Base-by-base conservation (phyloP, 2,329 filamentous ascomycete species). In the Cadophora luteo-olivacea region DNA sequence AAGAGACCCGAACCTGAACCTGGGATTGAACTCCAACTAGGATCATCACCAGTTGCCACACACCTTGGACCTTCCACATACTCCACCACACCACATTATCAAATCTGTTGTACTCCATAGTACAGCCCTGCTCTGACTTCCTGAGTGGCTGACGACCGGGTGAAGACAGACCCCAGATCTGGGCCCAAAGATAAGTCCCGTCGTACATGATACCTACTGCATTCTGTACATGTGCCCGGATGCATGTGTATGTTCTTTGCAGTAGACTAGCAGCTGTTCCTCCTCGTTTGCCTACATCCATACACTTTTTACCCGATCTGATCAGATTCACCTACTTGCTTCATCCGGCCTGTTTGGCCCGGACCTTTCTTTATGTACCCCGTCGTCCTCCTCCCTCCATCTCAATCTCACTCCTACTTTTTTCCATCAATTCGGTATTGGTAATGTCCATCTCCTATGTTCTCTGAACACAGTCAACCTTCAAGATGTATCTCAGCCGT, bases 401-500 rank as follows among this genome's bases (percentile, higher is more conserved):
- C 12, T 63, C 25, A 36, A 16, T 14, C 8, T 19, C 62, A 14
- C 49, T 60, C 36, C 32, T 45, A 1, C 32, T 4, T 22, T 24
- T 32, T 36, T 38, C 41, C 29, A 66, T 36, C 19, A 5, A 41
- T 22, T 25, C 9, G 54, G 32, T 33, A 36, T 33, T 52, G 25
- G 19, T 49, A 6, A 22, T 49, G 19, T 49, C n/a, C n/a, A 22
- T 14, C 7, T 38, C 54, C 36, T 58, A 58, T 58, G 45, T 49
- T 8, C 33, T 49, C 19, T 55, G 52, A 65, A 25, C 19, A 22
- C 61, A 36, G 16, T 51, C 58, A 19, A 38, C 55, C 2, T 51
- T 60, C 64, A 67, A 63, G 55, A 69, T 69, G 68, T 29, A 54
- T 63, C 57, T 67, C 55, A 55, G 49, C 25, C 52, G 12, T 24